Evolutionary conservation across 495 filamentous ascomycete genomes (phyloP).

Genomic region (Glutinoglossum americanum): DNA sequence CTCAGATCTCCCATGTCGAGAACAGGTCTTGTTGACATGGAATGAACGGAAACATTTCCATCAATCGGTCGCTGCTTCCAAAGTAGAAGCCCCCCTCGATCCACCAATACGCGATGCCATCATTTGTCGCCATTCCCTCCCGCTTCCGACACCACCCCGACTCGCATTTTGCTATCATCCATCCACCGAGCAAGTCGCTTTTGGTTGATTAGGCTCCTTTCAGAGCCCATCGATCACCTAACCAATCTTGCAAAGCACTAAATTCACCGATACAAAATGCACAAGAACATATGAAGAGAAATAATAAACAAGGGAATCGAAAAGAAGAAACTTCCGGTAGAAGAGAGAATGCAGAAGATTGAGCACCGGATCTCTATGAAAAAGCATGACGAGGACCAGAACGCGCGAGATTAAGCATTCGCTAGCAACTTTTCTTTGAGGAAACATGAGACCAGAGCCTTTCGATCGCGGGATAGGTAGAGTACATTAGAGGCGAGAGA

Average conservation of each 20-base stretch:
- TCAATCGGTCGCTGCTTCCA: neutral
- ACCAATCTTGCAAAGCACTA: neutral
- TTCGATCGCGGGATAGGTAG: neutral
- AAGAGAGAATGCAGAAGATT: neutral
- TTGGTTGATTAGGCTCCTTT: neutral
- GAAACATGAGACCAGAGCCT: neutral
- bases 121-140: neutral
- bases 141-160: neutral
- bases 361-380: slow-evolving; percentile 1
- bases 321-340: neutral
- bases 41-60: neutral
- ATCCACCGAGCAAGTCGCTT: neutral
- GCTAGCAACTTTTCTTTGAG: neutral
- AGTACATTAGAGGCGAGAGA: neutral
- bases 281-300: neutral
- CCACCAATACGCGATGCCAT: no score
- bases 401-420: neutral
- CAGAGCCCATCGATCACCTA: neutral
- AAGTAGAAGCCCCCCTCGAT: neutral
- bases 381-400: neutral
- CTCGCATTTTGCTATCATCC: neutral
- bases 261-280: neutral
- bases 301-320: slow-evolving; percentile 1
- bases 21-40: neutral
- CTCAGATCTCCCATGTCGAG: neutral